Evolutionary conservation across 2,329 filamentous ascomycete genomes (phyloP), one percentile per base, ranked within the genome.

Genomic region (Erysiphe neolycopersici): DNA sequence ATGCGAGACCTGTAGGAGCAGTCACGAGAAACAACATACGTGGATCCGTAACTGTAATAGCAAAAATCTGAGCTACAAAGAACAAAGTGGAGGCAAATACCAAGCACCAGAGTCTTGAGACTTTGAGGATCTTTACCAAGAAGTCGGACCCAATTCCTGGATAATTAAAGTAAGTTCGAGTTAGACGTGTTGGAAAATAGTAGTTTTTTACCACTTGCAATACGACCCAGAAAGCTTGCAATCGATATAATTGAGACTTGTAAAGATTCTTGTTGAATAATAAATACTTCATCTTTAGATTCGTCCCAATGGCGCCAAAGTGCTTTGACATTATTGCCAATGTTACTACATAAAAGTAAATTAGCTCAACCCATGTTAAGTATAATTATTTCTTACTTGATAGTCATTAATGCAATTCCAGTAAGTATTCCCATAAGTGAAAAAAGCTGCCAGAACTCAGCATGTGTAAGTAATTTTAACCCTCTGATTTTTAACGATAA

Each of bases 391-490:
- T 64, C 79, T 60, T 67, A 92, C 84, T 98, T 98, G 62, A 98
- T 98, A 0, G 87, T 95, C 89, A 98, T 98, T 50, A 98, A 64
- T 11, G 89, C 89, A 52, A 94, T 79, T 43, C 89, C 89, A 5
- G 84, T 83, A 48, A 95, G 65, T n/a, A 94, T 70, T 35, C 77
- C 84, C 69, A 98, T 81, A 51, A 93, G 74, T 45, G 26, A 29
- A 10, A 29, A 29, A 2, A 29, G 26, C 26, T 29, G 26, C 26
- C 26, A 29, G 26, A 29, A 29, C 26, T 29, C 26, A 29, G 9
- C 26, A 10, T 29, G 26, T 29, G 26, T 29, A 29, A 29, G 26
- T 29, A 29, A 29, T 29, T 29, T 70, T 60, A 59, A 91, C 26
- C 26, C 26, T 29, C 26, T 29, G 26, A 29, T 29, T 29, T 29